Conservation (phyloP, 2,329 filamentous ascomycete genomes). For the Colletotrichum magnum region DNA sequence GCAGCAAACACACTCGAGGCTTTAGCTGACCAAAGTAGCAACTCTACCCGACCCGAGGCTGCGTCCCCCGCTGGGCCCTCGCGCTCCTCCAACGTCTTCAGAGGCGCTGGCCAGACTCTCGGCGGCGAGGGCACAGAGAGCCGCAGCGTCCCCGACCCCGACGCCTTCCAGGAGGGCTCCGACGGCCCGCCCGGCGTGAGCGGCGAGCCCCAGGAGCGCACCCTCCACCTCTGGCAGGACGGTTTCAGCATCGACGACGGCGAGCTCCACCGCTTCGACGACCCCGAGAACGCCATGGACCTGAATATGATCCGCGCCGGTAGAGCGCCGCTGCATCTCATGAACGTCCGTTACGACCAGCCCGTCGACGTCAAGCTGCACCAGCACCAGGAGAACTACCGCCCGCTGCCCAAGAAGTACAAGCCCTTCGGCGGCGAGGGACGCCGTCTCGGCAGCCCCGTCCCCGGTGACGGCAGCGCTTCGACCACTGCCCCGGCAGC, state of each 20-base stretch:
- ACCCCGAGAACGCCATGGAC: conserved; percentile 80
- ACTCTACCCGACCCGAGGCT: conserved; percentile 70
- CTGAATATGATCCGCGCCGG: conserved; percentile 83
- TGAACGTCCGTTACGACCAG: conserved; percentile 82
- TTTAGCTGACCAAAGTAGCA: conserved; percentile 58
- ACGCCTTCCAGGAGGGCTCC: conserved; percentile 47
- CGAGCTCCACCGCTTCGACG: conserved; percentile 82
- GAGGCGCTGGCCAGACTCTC: conserved; percentile 80
- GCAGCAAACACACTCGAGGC: not conserved
- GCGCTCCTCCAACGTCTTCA: conserved; percentile 70
- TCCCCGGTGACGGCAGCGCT: conserved; percentile 68
- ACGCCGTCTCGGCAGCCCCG: conserved; percentile 82
- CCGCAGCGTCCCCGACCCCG: conserved; percentile 75
- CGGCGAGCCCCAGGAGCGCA: conserved; percentile 72
- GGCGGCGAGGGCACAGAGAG: conserved; percentile 84
- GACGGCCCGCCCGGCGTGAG: conserved; percentile 49
- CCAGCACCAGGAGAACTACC: conserved; percentile 82
- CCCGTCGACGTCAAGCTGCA: conserved; percentile 85
- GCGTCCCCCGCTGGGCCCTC: conserved; percentile 65
- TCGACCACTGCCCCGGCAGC: conserved; percentile 43
- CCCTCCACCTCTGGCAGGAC: conserved; percentile 85
- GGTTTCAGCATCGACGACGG: conserved; percentile 91
- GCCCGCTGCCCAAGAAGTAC: conserved; percentile 80
- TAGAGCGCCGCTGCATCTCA: conserved; percentile 81
- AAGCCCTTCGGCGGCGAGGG: conserved; percentile 81